phyloP scores from a whole-genome alignment of 768 basidiomycete genomes.

The Jaapia argillacea region DNA sequence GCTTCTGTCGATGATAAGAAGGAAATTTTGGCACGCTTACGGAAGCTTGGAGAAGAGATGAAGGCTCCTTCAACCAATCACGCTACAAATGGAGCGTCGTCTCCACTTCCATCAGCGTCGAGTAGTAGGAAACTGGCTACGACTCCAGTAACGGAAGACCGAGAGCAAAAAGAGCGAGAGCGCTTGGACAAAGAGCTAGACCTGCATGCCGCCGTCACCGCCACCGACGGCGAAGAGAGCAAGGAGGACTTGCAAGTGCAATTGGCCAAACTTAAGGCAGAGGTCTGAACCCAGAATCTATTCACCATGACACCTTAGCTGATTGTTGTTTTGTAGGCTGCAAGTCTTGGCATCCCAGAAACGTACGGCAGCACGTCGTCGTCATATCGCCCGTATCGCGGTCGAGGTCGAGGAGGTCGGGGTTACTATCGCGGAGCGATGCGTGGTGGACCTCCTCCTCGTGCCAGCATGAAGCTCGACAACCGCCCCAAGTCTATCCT shows the following conservation, averaged over 20 bases:
- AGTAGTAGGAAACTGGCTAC: constrained; percentile 14
- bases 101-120: constrained; percentile 19
- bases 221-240: constrained; percentile 33
- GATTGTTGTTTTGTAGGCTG: constrained; percentile 40
- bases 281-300: constrained; percentile 40
- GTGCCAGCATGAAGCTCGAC: constrained; percentile 80
- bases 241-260: constrained; percentile 68
- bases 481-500: constrained; percentile 78
- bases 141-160: constrained; percentile 28
- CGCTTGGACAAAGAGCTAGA: constrained; percentile 81
- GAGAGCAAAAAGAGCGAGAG: constrained; percentile 49
- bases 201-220: constrained; percentile 35
- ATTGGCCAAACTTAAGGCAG: constrained; percentile 67
- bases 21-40: constrained; percentile 62
- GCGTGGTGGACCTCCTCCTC: constrained; percentile 56
- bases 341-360: constrained; percentile 61
- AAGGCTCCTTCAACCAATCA: constrained; percentile 31
- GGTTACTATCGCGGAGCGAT: constrained; percentile 49
- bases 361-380: constrained; percentile 16
- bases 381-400: constrained; percentile 46
- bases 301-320: not conserved
- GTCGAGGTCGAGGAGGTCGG: constrained; percentile 54
- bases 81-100: constrained; percentile 15
- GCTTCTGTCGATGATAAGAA: constrained; percentile 70
- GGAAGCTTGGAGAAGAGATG: constrained; percentile 77